Percentiles rank a stretch among this genome's conserved stretches.
Conservation (phyloP, 129 eudicot genomes). For the sunflower (Helianthus annuus) region DNA sequence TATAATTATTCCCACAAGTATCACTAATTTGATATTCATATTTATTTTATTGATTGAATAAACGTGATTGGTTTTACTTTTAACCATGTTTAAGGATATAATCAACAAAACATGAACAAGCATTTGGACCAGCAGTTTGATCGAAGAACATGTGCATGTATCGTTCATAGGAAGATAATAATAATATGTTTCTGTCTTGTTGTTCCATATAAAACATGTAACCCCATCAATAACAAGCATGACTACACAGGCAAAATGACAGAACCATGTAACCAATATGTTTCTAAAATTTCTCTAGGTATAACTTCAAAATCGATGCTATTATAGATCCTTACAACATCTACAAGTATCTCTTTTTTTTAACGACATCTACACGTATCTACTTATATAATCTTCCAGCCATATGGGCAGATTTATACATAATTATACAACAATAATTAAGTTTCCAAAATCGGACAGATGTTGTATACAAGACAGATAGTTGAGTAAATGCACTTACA, state of each 20-base stretch:
- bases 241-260: neutral
- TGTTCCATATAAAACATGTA: neutral
- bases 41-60: too few species aligned
- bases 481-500: slow-evolving; percentile 3
- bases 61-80: too few species aligned
- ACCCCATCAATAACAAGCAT: neutral
- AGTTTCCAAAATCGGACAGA: neutral
- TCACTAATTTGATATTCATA: too few species aligned
- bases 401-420: neutral
- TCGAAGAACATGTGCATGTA: too few species aligned
- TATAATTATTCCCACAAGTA: too few species aligned
- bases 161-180: too few species aligned
- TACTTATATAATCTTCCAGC: neutral
- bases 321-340: neutral
- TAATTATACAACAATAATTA: slow-evolving; percentile 6
- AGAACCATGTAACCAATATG: neutral
- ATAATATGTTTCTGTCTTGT: neutral
- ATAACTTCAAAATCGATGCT: neutral
- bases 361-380: neutral
- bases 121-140: too few species aligned
- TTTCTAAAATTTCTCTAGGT: neutral
- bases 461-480: slow-evolving; percentile 11
- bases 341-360: neutral
- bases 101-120: too few species aligned
- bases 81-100: too few species aligned